Base-by-base conservation (phyloP, 257 asterid genomes). In the Penstemon barbatus region DNA sequence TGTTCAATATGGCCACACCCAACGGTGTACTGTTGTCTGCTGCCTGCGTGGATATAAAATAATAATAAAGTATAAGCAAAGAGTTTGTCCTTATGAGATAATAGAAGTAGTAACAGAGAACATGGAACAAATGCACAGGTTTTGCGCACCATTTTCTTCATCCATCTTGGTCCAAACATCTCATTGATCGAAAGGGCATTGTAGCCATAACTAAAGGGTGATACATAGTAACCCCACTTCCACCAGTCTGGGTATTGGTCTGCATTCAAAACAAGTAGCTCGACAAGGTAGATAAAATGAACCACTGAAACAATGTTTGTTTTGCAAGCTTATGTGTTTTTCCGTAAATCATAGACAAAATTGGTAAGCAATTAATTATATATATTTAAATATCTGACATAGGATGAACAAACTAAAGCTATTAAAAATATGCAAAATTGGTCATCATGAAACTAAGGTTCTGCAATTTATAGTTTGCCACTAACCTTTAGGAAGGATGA, bases 91-190 rank as follows among this genome's bases (percentile, higher is more conserved):
- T 51, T 43, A 56, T 18, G 9, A 7, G 12, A 56, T 25, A 12
- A 12, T 19, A 6, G 6, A 61, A 64, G 6, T n/a, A n/a, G n/a
- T n/a, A n/a, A n/a, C n/a, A n/a, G n/a, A n/a, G n/a, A 67, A 48
- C 55, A 49, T 37, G 37, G 55, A 55, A 53, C 10, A 15, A 33
- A 25, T 25, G 33, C 33, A 25, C 33, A 25, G 1, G 33, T 25
- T 25, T 25, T 25, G 33, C 73, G 13, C 66, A 84, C 87, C 68
- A 71, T 7, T 86, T 71, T 79, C 82, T 84, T 76, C 91, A 87
- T 85, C 96, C 96, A 86, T 78, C 91, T 76, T 9, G 84, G 72
- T 61, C 85, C 83, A 44, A 79, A 77, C 88, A 88, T 84, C 74
- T 88, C 94, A 39, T 88, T 88, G 4, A 86, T 81, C 25, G 75